Base-by-base conservation (phyloP, 768 basidiomycete species). In the Auricularia auricula-judae region DNA sequence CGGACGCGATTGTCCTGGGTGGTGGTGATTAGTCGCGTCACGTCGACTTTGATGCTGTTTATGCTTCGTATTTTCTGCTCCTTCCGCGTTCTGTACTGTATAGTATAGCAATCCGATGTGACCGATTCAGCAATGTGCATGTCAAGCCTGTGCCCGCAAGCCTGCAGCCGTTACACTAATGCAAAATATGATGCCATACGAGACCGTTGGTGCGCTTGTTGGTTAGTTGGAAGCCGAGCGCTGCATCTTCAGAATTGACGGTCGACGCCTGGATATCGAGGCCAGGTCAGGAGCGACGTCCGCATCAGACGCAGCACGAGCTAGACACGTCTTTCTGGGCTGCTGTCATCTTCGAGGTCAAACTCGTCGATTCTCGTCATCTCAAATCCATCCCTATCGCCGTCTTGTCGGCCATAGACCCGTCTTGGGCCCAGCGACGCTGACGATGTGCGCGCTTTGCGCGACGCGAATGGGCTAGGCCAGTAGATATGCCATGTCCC, bases 1-100 rank as follows among this genome's bases (percentile, higher is more conserved):
- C 86, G 62, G 85, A 86, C 65, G 85, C 85, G 51, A 72, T 88
- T 54, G 81, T 85, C 34, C 77, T 88, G 54, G 83, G 84, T 58
- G 84, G 80, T 63, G 80, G 74, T 39, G 76, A 72, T 36, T 85
- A 67, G 81, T 78, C 67, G 79, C 8, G 39, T 7, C 39, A 8
- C 1, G 7, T 42, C 39, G 39, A 42, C 39, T 42, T 42, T 42
- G 39, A 42, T 42, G 39, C 39, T 42, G 39, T 42, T 42, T 42
- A 71, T 70, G 68, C 42, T 63, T 23, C 67, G 67, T 43, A 66
- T 65, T 61, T 71, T 68, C 72, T 62, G 51, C 59, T 44, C 53
- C 62, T 65, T 65, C 65, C 62, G 66, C 58, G 63, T 65, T 68
- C 61, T 65, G 39, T 42, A 14, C 61, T 65, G 39, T 42, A 14